Evolutionary conservation across 768 basidiomycete genomes (phyloP).

Genomic region (Naganishia kalamii): DNA sequence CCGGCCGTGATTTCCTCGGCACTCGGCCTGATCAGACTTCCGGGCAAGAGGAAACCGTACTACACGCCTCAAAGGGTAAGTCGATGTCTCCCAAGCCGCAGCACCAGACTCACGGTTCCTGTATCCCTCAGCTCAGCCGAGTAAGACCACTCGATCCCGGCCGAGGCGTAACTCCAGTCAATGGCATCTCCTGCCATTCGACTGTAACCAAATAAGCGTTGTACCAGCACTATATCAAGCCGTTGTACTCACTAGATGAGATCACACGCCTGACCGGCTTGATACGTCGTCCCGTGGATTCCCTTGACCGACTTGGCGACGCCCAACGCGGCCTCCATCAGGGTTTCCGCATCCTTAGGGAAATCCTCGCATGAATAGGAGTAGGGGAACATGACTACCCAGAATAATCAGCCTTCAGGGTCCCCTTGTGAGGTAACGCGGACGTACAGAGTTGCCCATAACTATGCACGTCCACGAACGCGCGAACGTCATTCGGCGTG

Average conservation of each 20-base stretch:
- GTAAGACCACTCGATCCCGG: conserved; percentile 60
- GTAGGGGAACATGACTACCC: conserved; percentile 67
- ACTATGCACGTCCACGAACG: conserved; percentile 68
- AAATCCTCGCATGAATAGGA: conserved; percentile 62
- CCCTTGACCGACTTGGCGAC: conserved; percentile 57
- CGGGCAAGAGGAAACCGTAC: conserved; percentile 73
- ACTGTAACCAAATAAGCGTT: conserved; percentile 19
- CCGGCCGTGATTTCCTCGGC: conserved; percentile 69
- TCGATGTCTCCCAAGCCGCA: neutral
- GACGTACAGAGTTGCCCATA: conserved; percentile 75
- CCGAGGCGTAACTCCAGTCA: conserved; percentile 60
- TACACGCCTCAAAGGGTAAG: conserved; percentile 37
- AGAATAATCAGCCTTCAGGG: neutral
- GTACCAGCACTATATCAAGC: conserved; percentile 26
- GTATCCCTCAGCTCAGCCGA: conserved; percentile 63
- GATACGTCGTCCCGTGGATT: conserved; percentile 57
- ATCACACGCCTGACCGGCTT: conserved; percentile 50
- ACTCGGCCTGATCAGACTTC: conserved; percentile 66
- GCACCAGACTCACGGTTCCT: conserved; percentile 55
- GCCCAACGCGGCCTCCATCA: conserved; percentile 65
- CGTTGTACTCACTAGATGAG: conserved; percentile 38
- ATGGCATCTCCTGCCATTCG: conserved; percentile 60
- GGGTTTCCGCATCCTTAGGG: conserved; percentile 68
- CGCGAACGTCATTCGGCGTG: conserved; percentile 48
- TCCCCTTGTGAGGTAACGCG: too few species aligned